phyloP scores from a whole-genome alignment of 1,284 basidiomycete species.

The Porodaedalea pini region DNA sequence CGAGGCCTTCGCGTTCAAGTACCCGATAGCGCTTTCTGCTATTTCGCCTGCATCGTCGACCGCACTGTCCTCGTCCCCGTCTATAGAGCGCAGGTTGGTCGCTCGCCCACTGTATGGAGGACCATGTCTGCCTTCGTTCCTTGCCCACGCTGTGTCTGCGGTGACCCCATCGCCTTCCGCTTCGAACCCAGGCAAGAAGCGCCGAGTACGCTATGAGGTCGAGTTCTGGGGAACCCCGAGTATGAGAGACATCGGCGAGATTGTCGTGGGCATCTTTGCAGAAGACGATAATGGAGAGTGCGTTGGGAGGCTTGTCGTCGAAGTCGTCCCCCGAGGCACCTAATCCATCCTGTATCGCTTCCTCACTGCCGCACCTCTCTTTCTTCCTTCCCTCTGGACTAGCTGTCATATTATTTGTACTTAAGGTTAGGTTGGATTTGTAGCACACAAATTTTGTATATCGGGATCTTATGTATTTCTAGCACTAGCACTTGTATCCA shows the following conservation, averaged over 20 bases:
- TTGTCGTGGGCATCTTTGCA: slow-evolving; percentile 55
- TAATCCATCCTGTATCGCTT: neutral
- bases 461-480: slow-evolving; percentile 1
- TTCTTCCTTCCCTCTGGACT: too few species aligned
- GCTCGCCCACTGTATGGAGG: slow-evolving; percentile 51
- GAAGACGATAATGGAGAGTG: slow-evolving; percentile 41
- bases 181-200: slow-evolving; percentile 28
- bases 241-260: slow-evolving; percentile 50
- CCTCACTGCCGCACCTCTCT: too few species aligned
- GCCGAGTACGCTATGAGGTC: slow-evolving; percentile 36
- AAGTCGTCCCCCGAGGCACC: slow-evolving; percentile 47
- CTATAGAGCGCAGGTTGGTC: slow-evolving; percentile 34
- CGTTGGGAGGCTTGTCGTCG: slow-evolving; percentile 52
- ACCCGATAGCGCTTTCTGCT: slow-evolving; percentile 35
- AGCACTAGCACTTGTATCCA: neutral
- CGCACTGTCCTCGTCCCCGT: slow-evolving; percentile 16
- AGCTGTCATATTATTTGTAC: neutral
- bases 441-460: neutral
- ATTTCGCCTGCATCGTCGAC: neutral
- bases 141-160: slow-evolving; percentile 41
- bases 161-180: neutral
- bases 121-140: slow-evolving; percentile 49
- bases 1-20: slow-evolving; percentile 59
- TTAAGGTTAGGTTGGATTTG: neutral
- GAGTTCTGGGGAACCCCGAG: slow-evolving; percentile 57